phyloP scores from a whole-genome alignment of 805 yeast species.

The Spathaspora boniae region DNA sequence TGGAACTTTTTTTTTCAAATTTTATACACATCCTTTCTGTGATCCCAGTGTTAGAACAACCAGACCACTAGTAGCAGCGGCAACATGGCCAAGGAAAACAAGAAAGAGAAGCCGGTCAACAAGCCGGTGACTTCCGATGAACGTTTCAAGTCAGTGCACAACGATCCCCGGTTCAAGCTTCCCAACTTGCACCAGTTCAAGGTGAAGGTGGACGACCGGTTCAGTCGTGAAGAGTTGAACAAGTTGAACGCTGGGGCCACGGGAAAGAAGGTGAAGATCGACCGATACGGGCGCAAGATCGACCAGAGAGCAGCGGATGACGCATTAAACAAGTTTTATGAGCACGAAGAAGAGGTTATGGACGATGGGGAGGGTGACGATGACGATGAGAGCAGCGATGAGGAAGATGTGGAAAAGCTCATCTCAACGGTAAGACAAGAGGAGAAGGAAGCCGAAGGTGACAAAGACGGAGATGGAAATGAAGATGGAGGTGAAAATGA shows the following conservation, averaged over 20 bases:
- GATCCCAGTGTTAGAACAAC: too few species aligned
- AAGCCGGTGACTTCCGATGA: slow-evolving; percentile 55
- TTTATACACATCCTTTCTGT: too few species aligned
- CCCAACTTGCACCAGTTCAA: slow-evolving; percentile 69
- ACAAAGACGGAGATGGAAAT: slow-evolving; percentile 12
- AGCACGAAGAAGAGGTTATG: slow-evolving; percentile 32
- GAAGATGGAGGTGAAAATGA: slow-evolving; percentile 28
- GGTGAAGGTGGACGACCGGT: slow-evolving; percentile 82
- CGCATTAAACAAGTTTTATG: slow-evolving; percentile 62
- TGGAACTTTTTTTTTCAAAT: too few species aligned
- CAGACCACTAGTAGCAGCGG: too few species aligned
- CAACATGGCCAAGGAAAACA: slow-evolving; percentile 7
- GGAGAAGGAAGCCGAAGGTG: slow-evolving; percentile 16
- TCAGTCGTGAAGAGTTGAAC: slow-evolving; percentile 59
- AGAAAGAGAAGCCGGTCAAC: slow-evolving; percentile 2
- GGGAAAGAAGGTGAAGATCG: slow-evolving; percentile 67
- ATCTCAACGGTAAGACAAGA: too few species aligned
- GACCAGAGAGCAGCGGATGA: slow-evolving; percentile 38
- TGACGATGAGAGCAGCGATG: slow-evolving; percentile 12
- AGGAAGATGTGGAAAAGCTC: slow-evolving; percentile 18
- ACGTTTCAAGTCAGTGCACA: slow-evolving; percentile 73
- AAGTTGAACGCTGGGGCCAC: slow-evolving; percentile 40
- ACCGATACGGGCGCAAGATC: slow-evolving; percentile 81
- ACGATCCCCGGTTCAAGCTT: slow-evolving; percentile 82
- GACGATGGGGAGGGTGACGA: slow-evolving; percentile 17